phyloP scores from a whole-genome alignment of 495 filamentous ascomycete genomes.

The Sordaria brevicollis region DNA sequence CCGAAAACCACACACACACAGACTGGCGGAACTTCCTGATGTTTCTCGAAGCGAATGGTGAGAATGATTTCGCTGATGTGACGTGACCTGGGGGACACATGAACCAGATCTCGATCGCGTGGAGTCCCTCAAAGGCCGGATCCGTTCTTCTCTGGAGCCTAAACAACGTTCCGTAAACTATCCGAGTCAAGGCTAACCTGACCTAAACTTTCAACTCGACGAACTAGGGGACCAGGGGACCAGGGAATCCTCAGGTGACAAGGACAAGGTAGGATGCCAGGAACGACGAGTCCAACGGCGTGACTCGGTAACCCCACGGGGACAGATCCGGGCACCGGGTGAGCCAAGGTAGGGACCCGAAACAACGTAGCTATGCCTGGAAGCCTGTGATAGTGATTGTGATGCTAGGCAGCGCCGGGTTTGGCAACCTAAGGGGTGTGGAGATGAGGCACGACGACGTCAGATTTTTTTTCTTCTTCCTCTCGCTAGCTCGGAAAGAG shows the following conservation, averaged over 20 bases:
- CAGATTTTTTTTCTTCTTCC: not conserved
- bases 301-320: not conserved
- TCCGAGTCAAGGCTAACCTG: not conserved
- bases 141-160: not conserved
- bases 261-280: not conserved
- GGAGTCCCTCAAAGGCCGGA: not conserved
- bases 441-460: not conserved
- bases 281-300: not conserved
- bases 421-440: not conserved
- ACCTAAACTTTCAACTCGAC: not conserved
- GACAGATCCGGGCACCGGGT: not conserved
- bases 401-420: not conserved
- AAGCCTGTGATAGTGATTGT: not conserved
- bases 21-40: not conserved
- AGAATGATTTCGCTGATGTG: not conserved
- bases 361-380: not conserved
- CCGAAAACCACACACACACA: not conserved
- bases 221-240: not conserved
- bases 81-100: not conserved
- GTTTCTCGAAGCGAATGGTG: not conserved
- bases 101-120: not conserved
- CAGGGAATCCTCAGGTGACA: not conserved
- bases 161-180: not conserved
- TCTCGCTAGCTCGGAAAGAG: not conserved
- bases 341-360: not conserved